Conservation (phyloP, 345 rosid species). For the Linum trigynum region DNA sequence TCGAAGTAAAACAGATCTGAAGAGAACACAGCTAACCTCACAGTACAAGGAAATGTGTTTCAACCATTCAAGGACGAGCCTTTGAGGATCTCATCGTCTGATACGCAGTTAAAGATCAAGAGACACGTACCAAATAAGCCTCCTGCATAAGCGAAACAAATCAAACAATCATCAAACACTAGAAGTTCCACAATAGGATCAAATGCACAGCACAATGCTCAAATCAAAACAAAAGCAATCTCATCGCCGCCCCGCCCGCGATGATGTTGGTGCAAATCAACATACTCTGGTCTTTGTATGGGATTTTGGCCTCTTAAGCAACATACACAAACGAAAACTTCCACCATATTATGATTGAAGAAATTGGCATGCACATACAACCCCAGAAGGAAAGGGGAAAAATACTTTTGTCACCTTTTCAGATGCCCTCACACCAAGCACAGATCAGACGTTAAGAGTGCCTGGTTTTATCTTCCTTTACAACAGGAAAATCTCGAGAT, state of each 20-base stretch:
- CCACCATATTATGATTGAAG: not conserved
- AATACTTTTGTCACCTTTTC: not conserved
- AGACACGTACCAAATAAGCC: not conserved
- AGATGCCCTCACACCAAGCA: not conserved
- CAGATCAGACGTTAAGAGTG: not conserved
- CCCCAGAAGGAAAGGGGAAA: not conserved
- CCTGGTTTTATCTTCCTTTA: not conserved
- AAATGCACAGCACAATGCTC: not conserved
- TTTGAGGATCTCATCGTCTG: not conserved
- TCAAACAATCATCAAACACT: not conserved
- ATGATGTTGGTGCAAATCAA: no score
- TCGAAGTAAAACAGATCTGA: not conserved
- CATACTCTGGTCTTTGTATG: no score
- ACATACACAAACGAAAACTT: no score
- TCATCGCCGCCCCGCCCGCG: no score
- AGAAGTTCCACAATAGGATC: not conserved
- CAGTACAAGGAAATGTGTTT: not conserved
- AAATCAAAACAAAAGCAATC: no score
- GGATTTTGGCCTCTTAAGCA: no score
- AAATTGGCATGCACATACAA: not conserved
- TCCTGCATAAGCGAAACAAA: not conserved
- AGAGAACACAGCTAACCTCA: not conserved
- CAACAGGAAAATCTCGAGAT: not conserved
- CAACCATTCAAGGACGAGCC: not conserved
- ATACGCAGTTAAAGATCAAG: not conserved